phyloP scores from a whole-genome alignment of 2,329 filamentous ascomycete species.

The Fusarium liriodendri region DNA sequence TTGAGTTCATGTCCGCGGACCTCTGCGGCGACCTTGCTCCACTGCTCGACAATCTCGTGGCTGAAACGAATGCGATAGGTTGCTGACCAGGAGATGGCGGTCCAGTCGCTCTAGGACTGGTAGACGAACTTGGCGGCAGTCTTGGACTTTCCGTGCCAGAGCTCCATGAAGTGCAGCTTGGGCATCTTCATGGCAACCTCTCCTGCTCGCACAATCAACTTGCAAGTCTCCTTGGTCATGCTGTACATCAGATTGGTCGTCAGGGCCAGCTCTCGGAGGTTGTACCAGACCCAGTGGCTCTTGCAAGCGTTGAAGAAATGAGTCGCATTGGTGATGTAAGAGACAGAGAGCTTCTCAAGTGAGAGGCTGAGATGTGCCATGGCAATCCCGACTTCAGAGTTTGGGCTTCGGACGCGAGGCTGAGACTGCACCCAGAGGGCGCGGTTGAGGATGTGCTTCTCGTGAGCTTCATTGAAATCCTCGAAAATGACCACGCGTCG shows the following conservation, averaged over 20 bases:
- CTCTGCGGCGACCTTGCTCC: background rate
- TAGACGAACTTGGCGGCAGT: background rate
- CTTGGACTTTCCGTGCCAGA: constrained; percentile 3
- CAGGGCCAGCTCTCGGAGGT: background rate
- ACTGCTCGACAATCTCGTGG: background rate
- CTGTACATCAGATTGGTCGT: background rate
- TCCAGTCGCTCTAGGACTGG: background rate
- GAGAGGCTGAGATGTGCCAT: background rate
- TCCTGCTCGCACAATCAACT: background rate
- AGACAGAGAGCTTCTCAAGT: background rate
- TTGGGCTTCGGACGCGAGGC: background rate
- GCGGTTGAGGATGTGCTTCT: background rate
- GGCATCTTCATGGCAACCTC: constrained; percentile 2
- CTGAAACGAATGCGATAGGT: background rate
- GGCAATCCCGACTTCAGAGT: background rate
- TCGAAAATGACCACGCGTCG: background rate
- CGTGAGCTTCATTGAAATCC: constrained; percentile 3
- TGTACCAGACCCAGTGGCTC: background rate
- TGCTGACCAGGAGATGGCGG: background rate
- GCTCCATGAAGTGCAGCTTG: background rate
- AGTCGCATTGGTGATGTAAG: background rate
- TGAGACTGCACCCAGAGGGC: background rate
- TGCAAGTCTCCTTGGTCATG: background rate
- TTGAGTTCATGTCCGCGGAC: background rate
- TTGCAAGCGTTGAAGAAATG: background rate